These are phyloP conservation scores for Crithidia sp. DNA, from an alignment of 208 protist species.

Conservation along the genomic window DNA sequence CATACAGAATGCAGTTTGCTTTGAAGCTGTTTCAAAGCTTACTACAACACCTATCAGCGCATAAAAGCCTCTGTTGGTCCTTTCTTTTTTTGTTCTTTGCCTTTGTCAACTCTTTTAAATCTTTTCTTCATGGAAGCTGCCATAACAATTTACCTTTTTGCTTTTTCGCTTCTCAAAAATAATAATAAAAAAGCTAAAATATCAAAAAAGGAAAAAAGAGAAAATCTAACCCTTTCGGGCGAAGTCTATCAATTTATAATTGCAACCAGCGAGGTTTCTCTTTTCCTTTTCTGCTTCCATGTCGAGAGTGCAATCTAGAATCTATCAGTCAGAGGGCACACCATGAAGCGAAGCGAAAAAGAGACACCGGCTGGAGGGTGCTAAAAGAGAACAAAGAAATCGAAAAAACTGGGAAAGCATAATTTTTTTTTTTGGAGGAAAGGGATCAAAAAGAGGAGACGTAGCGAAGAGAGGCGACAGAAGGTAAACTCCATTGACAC, in stretches of 20 bases:
- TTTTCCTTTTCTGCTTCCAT: slow-evolving; percentile 3
- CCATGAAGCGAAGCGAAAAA: not conserved
- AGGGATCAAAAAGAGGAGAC: not conserved
- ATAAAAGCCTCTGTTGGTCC: no score
- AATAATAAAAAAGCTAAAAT: not conserved
- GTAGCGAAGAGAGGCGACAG: not conserved
- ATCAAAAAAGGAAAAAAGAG: slow-evolving; percentile 4
- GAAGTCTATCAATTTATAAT: slow-evolving; percentile 35
- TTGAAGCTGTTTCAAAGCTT: no score
- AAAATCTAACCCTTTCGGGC: slow-evolving; percentile 40
- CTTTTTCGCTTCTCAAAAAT: slow-evolving; percentile 10
- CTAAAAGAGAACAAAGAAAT: slow-evolving; percentile 23
- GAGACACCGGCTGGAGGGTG: slow-evolving; percentile 18
- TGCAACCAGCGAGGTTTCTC: slow-evolving; percentile 10
- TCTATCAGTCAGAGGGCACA: slow-evolving; percentile 20
- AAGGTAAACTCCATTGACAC: no score
- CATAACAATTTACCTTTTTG: slow-evolving; percentile 7
- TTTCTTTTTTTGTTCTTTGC: no score
- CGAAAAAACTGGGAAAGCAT: not conserved
- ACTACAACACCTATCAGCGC: no score
- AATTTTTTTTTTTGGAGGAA: not conserved
- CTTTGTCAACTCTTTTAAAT: not conserved
- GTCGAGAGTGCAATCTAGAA: slow-evolving; percentile 7
- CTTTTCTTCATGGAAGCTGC: not conserved
- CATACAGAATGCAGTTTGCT: no score